Evolutionary conservation across 2,329 filamentous ascomycete species (phyloP), one percentile per base, ranked within the genome.

Genomic region (Hypoxylon sp.): DNA sequence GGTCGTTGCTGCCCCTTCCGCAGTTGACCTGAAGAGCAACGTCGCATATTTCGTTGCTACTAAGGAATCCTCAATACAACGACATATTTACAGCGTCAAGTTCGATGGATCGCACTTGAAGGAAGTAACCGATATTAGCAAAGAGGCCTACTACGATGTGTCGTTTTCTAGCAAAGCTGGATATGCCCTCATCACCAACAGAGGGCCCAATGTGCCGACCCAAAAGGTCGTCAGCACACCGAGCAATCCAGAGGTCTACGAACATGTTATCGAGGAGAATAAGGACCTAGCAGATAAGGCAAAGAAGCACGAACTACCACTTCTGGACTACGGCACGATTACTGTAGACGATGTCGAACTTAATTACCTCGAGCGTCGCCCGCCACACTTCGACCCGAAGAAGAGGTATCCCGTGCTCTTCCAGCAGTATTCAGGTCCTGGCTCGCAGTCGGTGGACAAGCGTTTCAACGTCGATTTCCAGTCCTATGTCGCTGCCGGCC

Each of bases 371-470:
- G 96, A 99, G 79, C 91, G 94, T 29, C 91, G 93, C 0, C 96
- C 96, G 5, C 91, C 94, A 1, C 91, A 97, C 78, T 99, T 98
- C 76, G 87, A 94, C 77, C 83, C 88, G 16, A 89, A 88, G 73
- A 94, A 92, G 80, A 89, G 91, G 75, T 98, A 99, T 73, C 96
- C 96, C 0, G 94, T 99, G 0, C 86, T 99, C 3, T 99, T 99
- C 84, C 91, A 92, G 74, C 90, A 97, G 63, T 99, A 99, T 81
- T 95, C 93, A 23, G 96, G 96, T 0, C 96, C 96, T 0, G 93
- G 91, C n/a, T 97, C 94, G 16, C 96, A 99, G 77, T 87, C 87
- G 6, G 96, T 99, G 1, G 84, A 87, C 73, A 94, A 95, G 76
- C 86, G 80, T 60, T 99, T 97, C 80, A 79, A 78, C 8, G 88